These are phyloP conservation scores for Loxodes magnus DNA, from an alignment of 73 alveolate species.

Conservation along the genomic window DNA sequence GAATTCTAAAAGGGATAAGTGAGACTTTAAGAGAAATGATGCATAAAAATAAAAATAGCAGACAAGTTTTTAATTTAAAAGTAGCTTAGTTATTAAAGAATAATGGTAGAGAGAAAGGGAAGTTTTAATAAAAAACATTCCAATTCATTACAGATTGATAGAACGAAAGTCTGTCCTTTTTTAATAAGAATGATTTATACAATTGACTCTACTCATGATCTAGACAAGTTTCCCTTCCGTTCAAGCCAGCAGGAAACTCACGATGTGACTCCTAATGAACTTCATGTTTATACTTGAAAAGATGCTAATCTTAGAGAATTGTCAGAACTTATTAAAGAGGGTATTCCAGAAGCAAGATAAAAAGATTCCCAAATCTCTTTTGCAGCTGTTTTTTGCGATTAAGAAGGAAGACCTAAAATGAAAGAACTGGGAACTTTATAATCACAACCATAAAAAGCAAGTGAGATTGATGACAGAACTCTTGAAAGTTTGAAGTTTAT, in stretches of 20 bases:
- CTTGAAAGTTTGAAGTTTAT: slow-evolving; percentile 20
- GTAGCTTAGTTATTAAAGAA: too few relatives aligned
- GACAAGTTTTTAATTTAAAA: too few relatives aligned
- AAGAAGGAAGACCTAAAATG: slow-evolving; percentile 12
- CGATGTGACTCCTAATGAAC: slow-evolving; percentile 36
- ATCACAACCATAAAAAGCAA: background rate
- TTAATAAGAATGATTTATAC: slow-evolving; percentile 54
- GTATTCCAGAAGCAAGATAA: slow-evolving; percentile 20
- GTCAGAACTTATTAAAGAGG: slow-evolving; percentile 26
- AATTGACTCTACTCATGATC: too few relatives aligned
- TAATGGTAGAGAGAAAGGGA: too few relatives aligned
- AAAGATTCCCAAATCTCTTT: slow-evolving; percentile 29
- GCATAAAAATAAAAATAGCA: too few relatives aligned
- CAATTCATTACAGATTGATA: slow-evolving; percentile 35
- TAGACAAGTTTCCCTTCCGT: too few relatives aligned
- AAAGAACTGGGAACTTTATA: slow-evolving; percentile 24
- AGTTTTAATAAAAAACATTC: too few relatives aligned
- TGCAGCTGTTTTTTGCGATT: slow-evolving; percentile 14
- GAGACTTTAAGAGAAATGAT: too few relatives aligned
- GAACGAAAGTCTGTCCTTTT: slow-evolving; percentile 69
- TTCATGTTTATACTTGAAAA: slow-evolving; percentile 58
- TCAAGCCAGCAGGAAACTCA: too few relatives aligned
- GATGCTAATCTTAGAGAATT: slow-evolving; percentile 63
- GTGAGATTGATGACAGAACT: slow-evolving; percentile 14
- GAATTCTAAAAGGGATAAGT: too few relatives aligned